Base-by-base conservation (phyloP, 2,329 filamentous ascomycete species). In the Chlorencoelia australis region DNA sequence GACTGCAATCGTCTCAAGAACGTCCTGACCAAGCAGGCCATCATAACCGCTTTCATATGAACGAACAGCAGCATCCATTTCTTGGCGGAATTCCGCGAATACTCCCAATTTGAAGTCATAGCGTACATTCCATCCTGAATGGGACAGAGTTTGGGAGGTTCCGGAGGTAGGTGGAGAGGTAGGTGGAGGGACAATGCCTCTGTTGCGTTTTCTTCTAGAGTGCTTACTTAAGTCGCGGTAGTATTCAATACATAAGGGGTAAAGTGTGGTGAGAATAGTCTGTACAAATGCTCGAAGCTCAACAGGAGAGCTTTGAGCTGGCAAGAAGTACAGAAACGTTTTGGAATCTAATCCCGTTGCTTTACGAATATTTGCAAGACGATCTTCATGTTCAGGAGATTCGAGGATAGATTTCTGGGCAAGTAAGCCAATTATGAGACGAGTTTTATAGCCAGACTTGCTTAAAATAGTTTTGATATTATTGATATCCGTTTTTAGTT, bases 201-300 rank as follows among this genome's bases (percentile, higher is more conserved):
- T 74, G 30, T 82, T 81, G 48, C 84, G 81, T 66, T 96, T 96
- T 56, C 91, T 82, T 48, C 88, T 76, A 7, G 82, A 72, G 64
- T 94, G 89, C 41, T 94, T 88, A n/a, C 86, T 87, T 9, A 96
- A 69, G 50, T 98, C 89, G 30, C 88, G 73, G 58, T 96, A 96
- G 59, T 95, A 94, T 51, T 98, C 91, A 30, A 89, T 65, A 14
- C 84, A 77, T 14, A 78, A 67, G 1, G 79, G 75, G 41, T 89
- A 86, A 29, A 95, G 59, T 1, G 79, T 72, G 2, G 74, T 66
- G 30, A 95, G 66, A 26, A 94, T 73, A 34, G 73, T 81, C 37
- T 80, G 75, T 1, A 82, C 76, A 46, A 89, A 86, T 6, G 77
- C 74, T 42, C 76, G 71, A 15, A 93, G 62, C 53, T 94, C 86